Evolutionary conservation across 768 basidiomycete genomes (phyloP).

Genomic region (Mycena vulgaris): DNA sequence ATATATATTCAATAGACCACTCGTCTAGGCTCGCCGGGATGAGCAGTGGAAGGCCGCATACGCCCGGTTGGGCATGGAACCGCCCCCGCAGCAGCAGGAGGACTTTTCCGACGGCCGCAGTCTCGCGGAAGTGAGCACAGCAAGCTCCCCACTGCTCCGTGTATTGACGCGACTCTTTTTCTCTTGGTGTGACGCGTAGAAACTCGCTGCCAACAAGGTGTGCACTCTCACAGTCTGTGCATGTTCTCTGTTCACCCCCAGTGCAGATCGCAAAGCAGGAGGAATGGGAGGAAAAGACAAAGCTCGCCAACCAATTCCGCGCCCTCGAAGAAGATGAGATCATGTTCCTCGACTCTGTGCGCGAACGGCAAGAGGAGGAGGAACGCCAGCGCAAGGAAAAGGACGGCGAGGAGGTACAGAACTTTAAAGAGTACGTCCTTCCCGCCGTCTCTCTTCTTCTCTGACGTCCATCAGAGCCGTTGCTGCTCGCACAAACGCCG

Average conservation of each 20-base stretch:
- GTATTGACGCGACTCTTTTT: conserved; percentile 66
- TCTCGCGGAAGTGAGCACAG: conserved; percentile 83
- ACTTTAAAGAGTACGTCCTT: conserved; percentile 77
- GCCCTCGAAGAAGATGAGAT: conserved; percentile 93
- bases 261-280: conserved; percentile 88
- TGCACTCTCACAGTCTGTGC: conserved; percentile 44
- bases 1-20: neutral
- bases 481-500: conserved; percentile 75
- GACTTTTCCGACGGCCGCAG: conserved; percentile 89
- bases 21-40: conserved; percentile 66
- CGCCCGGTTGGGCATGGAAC: conserved; percentile 89
- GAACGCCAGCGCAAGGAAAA: conserved; percentile 81
- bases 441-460: conserved; percentile 5
- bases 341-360: conserved; percentile 87
- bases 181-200: conserved; percentile 68
- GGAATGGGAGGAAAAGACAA: conserved; percentile 94
- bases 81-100: conserved; percentile 81
- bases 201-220: conserved; percentile 92
- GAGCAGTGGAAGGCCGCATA: conserved; percentile 95
- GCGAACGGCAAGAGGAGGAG: conserved; percentile 82
- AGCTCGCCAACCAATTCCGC: conserved; percentile 92
- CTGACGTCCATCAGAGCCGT: conserved; percentile 62
- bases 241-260: neutral
- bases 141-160: conserved; percentile 31
- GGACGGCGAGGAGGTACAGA: conserved; percentile 85